Conservation (phyloP, 2,329 filamentous ascomycete species). For the Talaromyces sp. region DNA sequence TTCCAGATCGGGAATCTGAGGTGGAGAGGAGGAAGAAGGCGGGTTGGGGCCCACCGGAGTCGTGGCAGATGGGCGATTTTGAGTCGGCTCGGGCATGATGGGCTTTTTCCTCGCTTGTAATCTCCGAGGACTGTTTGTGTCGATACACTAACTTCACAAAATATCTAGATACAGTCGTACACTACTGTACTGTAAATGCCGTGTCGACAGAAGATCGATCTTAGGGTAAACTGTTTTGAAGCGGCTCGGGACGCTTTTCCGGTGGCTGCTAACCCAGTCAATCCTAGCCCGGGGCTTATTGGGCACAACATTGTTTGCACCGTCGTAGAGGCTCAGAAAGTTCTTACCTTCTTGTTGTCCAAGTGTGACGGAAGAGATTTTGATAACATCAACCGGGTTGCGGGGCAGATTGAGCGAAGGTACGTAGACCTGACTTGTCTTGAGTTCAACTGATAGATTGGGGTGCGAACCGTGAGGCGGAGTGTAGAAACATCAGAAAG, state of each 20-base stretch:
- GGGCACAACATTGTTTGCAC: not conserved
- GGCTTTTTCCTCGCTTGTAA: not conserved
- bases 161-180: not conserved
- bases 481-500: not conserved
- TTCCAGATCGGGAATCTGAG: slow-evolving; percentile 10
- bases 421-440: not conserved
- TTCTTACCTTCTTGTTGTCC: not conserved
- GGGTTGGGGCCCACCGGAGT: not conserved
- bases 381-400: not conserved
- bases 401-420: not conserved
- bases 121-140: not conserved
- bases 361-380: not conserved
- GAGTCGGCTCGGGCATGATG: slow-evolving; percentile 7
- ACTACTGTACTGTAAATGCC: not conserved
- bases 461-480: not conserved
- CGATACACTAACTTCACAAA: not conserved
- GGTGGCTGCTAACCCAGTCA: slow-evolving; percentile 14
- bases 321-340: not conserved
- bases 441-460: not conserved
- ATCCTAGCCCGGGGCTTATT: not conserved
- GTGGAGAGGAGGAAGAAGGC: not conserved
- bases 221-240: not conserved
- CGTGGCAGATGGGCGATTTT: not conserved
- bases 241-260: slow-evolving; percentile 16
- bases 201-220: not conserved